phyloP scores from a whole-genome alignment of 2,329 filamentous ascomycete species.

The Fusarium lyarnte region DNA sequence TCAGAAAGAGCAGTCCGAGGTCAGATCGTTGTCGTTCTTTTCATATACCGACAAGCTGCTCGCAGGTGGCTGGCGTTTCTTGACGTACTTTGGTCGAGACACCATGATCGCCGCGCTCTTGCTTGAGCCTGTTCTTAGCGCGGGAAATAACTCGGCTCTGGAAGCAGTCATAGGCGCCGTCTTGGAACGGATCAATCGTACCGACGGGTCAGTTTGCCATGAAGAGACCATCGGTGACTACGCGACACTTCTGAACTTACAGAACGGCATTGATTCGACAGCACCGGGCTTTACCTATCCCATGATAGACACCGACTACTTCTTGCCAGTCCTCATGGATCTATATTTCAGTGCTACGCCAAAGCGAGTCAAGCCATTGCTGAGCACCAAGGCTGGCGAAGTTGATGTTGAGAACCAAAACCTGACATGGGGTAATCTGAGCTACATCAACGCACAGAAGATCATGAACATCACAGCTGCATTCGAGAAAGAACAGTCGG shows the following conservation, averaged over 20 bases:
- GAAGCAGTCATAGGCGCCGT: conserved; percentile 71
- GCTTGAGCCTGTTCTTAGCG: conserved; percentile 65
- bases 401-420: conserved; percentile 59
- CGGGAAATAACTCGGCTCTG: conserved; percentile 62
- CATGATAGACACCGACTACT: conserved; percentile 73
- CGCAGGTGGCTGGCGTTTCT: conserved; percentile 72
- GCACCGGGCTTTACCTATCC: conserved; percentile 66
- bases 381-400: conserved; percentile 57
- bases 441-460: conserved; percentile 62
- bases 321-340: conserved; percentile 65
- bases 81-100: conserved; percentile 74
- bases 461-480: conserved; percentile 65
- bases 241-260: conserved; percentile 66
- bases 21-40: conserved; percentile 62
- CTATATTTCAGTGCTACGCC: conserved; percentile 63
- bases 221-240: conserved; percentile 75
- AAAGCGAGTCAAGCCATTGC: conserved; percentile 50
- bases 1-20: conserved; percentile 39
- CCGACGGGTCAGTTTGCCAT: conserved; percentile 69
- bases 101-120: conserved; percentile 70
- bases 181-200: conserved; percentile 67
- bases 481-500: conserved; percentile 62
- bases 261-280: conserved; percentile 62
- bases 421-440: conserved; percentile 63
- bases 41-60: conserved; percentile 71